phyloP scores from a whole-genome alignment of 306 rosid genomes.

The Glycine soja region DNA sequence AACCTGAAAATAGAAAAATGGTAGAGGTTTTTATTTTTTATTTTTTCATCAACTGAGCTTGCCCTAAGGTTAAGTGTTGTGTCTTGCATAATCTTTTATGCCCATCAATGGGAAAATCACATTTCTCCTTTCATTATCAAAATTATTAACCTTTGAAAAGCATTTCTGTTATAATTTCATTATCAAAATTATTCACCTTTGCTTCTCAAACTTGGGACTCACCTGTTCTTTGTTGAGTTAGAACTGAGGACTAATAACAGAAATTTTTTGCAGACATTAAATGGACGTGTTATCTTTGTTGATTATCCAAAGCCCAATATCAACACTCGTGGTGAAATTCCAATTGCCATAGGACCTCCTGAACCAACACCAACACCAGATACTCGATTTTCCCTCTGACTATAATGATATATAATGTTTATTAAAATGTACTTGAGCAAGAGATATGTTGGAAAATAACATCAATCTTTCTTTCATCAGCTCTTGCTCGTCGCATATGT shows the following conservation, averaged over 20 bases:
- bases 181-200: slow-evolving; percentile 45
- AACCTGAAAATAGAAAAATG: neutral
- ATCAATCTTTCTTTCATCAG: too few species aligned
- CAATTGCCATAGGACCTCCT: slow-evolving; percentile 95
- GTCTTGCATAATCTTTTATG: slow-evolving; percentile 10
- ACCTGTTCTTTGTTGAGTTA: neutral
- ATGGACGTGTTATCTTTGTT: slow-evolving; percentile 86
- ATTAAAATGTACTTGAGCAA: neutral
- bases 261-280: slow-evolving; percentile 64
- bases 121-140: neutral
- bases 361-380: slow-evolving; percentile 44
- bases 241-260: slow-evolving; percentile 33
- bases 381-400: slow-evolving; percentile 30
- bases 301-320: slow-evolving; percentile 77
- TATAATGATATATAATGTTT: neutral
- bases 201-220: slow-evolving; percentile 55
- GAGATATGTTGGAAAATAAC: neutral
- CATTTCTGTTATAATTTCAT: too few species aligned
- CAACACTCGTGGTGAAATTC: slow-evolving; percentile 53
- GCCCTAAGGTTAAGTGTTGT: neutral
- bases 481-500: too few species aligned
- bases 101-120: neutral
- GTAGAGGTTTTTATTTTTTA: neutral
- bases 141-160: neutral
- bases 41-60: neutral